Evolutionary conservation across 148 eudicot genomes (phyloP).

Genomic region (Vaccinium vitisidaea): DNA sequence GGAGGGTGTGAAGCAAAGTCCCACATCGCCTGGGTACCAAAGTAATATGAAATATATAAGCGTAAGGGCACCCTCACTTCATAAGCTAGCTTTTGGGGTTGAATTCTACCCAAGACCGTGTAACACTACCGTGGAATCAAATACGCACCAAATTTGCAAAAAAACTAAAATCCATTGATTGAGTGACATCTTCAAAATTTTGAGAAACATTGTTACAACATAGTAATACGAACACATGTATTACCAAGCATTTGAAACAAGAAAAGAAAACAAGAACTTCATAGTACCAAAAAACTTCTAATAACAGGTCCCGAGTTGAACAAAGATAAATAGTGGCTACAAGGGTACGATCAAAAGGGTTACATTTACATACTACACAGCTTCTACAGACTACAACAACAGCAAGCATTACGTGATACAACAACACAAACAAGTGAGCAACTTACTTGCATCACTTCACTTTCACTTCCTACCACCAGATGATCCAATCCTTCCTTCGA

Average conservation of each 20-base stretch:
- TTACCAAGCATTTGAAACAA: background rate
- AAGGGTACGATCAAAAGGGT: conserved; percentile 5
- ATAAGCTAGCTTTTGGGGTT: no score
- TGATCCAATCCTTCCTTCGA: conserved; percentile 47
- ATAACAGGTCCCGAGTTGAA: background rate
- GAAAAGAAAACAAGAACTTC: background rate
- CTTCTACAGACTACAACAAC: conserved; percentile 11
- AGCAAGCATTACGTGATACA: conserved; percentile 26
- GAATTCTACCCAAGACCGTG: no score
- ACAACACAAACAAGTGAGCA: conserved; percentile 15
- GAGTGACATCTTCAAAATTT: conserved; percentile 10
- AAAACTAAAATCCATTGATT: background rate
- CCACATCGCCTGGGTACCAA: no score
- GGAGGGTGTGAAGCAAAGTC: no score
- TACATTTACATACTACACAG: conserved; percentile 26
- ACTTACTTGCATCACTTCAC: conserved; percentile 12
- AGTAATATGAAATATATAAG: no score
- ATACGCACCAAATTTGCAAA: background rate
- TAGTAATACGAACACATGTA: background rate
- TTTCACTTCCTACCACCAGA: conserved; percentile 39
- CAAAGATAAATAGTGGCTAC: conserved; percentile 7
- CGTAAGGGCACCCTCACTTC: no score
- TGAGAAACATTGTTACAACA: background rate
- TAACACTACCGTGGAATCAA: background rate
- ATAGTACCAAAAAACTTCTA: background rate